Evolutionary conservation across 768 basidiomycete genomes (phyloP).

Genomic region (Kwoniella bestiolae): DNA sequence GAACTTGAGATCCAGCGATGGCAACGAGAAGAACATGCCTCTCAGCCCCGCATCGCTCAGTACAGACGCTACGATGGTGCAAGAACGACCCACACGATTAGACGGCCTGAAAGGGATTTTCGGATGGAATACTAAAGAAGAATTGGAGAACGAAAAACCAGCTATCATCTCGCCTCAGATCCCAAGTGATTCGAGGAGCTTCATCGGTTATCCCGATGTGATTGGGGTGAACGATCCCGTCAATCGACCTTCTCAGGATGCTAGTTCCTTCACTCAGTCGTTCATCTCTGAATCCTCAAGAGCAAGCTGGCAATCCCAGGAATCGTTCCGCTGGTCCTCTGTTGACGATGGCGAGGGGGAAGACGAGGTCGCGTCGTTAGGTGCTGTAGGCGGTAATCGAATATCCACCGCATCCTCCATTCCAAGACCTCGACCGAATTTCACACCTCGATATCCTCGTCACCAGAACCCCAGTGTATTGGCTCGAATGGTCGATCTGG

Average conservation of each 20-base stretch:
- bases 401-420: slow-evolving; percentile 45
- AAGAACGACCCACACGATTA: slow-evolving; percentile 46
- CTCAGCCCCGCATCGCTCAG: slow-evolving; percentile 22
- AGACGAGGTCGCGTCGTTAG: slow-evolving; percentile 22
- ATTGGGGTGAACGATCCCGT: slow-evolving; percentile 49
- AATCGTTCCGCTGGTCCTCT: slow-evolving; percentile 55
- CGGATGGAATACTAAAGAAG: slow-evolving; percentile 36
- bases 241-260: slow-evolving; percentile 40
- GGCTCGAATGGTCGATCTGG: slow-evolving; percentile 42
- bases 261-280: slow-evolving; percentile 51
- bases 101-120: slow-evolving; percentile 54
- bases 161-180: slow-evolving; percentile 27
- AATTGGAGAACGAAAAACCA: slow-evolving; percentile 23
- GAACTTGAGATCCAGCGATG: slow-evolving; percentile 29
- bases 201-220: slow-evolving; percentile 51
- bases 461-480: slow-evolving; percentile 49
- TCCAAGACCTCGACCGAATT: slow-evolving; percentile 52
- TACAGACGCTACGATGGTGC: slow-evolving; percentile 29
- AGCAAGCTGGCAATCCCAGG: slow-evolving; percentile 55
- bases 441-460: slow-evolving; percentile 57
- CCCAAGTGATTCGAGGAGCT: slow-evolving; percentile 25
- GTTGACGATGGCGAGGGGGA: slow-evolving; percentile 33
- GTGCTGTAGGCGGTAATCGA: slow-evolving; percentile 34
- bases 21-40: slow-evolving; percentile 12
- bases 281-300: slow-evolving; percentile 46